phyloP scores from a whole-genome alignment of 78 protist species.

The Isochrysis galbana region DNA sequence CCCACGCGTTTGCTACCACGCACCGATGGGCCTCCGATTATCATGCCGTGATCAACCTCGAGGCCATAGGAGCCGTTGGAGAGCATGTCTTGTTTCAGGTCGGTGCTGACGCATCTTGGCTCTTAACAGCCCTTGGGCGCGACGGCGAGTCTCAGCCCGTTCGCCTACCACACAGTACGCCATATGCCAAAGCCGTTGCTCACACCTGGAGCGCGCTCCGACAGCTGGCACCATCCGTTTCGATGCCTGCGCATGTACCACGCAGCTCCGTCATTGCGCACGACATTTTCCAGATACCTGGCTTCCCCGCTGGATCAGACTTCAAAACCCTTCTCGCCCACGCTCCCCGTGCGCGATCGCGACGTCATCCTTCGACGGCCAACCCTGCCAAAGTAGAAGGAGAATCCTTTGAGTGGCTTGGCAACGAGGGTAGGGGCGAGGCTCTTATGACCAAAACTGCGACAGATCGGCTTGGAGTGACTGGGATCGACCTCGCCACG shows the following conservation, averaged over 20 bases:
- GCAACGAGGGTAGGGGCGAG: too few species aligned
- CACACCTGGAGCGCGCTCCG: too few species aligned
- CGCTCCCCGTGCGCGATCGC: neutral
- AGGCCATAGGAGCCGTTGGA: neutral
- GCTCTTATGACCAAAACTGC: too few species aligned
- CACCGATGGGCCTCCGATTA: neutral
- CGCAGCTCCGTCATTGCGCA: neutral
- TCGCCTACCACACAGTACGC: too few species aligned
- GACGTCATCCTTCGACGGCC: neutral
- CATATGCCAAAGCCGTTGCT: too few species aligned
- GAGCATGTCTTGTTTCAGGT: neutral
- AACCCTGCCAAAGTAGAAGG: neutral
- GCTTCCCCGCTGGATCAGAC: neutral
- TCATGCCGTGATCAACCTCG: neutral
- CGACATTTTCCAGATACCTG: neutral
- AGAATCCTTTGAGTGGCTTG: too few species aligned
- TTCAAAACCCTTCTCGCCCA: neutral
- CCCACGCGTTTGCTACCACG: neutral
- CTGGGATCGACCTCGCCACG: neutral
- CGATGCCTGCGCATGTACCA: too few species aligned
- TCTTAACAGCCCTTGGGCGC: neutral
- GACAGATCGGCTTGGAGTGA: neutral
- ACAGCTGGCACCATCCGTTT: too few species aligned
- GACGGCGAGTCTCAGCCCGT: too few species aligned
- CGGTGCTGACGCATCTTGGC: neutral